Base-by-base conservation (phyloP, 1,284 basidiomycete species). In the Sutorius eximius region DNA sequence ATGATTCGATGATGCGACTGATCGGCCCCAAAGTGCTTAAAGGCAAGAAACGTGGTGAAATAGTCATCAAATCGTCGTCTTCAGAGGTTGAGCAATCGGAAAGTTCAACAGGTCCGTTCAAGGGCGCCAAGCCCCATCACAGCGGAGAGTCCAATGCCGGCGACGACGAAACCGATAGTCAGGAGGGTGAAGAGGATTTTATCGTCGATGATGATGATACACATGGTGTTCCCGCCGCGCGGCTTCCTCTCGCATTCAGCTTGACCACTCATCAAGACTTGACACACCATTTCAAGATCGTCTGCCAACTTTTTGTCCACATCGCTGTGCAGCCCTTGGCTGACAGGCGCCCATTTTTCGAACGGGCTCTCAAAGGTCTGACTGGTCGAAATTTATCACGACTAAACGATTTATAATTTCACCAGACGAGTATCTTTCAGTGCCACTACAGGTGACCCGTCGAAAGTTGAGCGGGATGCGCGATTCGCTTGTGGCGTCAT, bases 241-340 rank as follows among this genome's bases (percentile, higher is more conserved):
- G 79, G 33, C 77, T 94, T 15, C 93, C 92, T 7, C 75, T 77
- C 22, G 78, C 86, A 60, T 95, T 91, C 71, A 92, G 88, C 66
- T 83, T 89, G 82, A 81, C 82, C 56, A 78, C 85, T 0, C 83
- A 86, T 64, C 86, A 93, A 68, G 87, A 90, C 62, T 75, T 88
- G 20, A 73, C 79, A 15, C 81, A 87, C 59, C 87, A 91, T 56
- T 91, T 92, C 78, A 92, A 91, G 71, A 86, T 90, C 45, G 80
- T 94, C 32, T 93, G 90, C 61, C 92, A 95, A 65, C 81, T 93
- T 41, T 87, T 93, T 61, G 86, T 93, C 3, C 86, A 93, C 60
- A 74, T 94, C 40, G 87, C 87, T 20, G 83, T 91, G 32, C 79
- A 75, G 24, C 76, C 81, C 8, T 67, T 74, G n/a, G 68, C 67